Evolutionary conservation across 139 green algal genomes (phyloP).

Genomic region (Chlamydomonas schloesseri): DNA sequence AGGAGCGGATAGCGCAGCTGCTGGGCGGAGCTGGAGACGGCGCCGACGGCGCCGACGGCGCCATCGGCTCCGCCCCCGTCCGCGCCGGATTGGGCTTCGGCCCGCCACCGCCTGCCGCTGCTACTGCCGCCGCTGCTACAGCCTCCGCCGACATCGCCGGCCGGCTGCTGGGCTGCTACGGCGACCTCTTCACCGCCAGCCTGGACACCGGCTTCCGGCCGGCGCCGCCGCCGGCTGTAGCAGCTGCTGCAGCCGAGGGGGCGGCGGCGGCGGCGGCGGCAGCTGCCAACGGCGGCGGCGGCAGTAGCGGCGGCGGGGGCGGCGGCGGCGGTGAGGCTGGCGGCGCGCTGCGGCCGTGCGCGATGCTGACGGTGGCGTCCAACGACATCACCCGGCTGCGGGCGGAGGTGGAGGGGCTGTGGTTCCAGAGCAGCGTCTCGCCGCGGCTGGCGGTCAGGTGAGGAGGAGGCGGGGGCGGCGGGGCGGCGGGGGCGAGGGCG

Average conservation of each 20-base stretch:
- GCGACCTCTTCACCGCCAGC: conserved; percentile 68
- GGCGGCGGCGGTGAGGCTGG: too few relatives aligned
- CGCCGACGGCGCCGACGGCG: neutral
- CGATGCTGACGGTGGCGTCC: conserved; percentile 72
- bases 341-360: conserved; percentile 40
- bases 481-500: neutral
- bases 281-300: too few relatives aligned
- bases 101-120: neutral
- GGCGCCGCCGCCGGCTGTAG: neutral
- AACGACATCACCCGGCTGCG: conserved; percentile 78
- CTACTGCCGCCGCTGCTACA: neutral
- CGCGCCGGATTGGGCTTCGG: neutral
- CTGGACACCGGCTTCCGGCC: conserved; percentile 44
- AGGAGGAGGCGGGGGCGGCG: neutral
- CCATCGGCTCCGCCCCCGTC: neutral
- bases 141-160: conserved; percentile 56
- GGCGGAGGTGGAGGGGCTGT: conserved; percentile 70
- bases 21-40: too few relatives aligned
- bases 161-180: conserved; percentile 71
- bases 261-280: too few relatives aligned
- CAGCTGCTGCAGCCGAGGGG: too few relatives aligned
- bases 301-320: too few relatives aligned
- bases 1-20: conserved; percentile 72
- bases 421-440: conserved; percentile 67
- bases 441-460: conserved; percentile 68